phyloP scores from a whole-genome alignment of 306 rosid genomes.

The Acacia crassicarpa region DNA sequence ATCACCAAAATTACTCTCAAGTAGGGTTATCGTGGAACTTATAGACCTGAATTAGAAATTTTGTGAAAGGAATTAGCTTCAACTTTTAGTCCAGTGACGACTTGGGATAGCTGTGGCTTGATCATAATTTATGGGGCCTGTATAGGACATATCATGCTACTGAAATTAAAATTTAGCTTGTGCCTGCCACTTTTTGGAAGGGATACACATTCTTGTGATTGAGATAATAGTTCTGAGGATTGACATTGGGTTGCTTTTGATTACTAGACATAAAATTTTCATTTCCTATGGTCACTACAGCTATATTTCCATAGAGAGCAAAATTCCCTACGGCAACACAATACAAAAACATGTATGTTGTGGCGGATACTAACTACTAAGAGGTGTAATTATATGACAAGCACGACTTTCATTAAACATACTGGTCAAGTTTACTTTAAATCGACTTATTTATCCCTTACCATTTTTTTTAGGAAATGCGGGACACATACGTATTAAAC shows the following conservation, averaged over 20 bases:
- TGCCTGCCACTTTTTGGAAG: not conserved
- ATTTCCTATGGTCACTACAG: not conserved
- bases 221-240: not conserved
- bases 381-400: not conserved
- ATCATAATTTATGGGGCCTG: not conserved
- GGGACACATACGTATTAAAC: not conserved
- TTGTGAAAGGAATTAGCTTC: not conserved
- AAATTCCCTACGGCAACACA: not conserved
- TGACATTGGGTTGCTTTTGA: constrained; percentile 17
- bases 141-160: not conserved
- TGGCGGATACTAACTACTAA: not conserved
- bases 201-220: not conserved
- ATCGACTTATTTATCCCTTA: not conserved
- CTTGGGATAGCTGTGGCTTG: not conserved
- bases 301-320: not conserved
- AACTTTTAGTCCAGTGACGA: not conserved
- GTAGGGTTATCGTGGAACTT: not conserved
- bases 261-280: not conserved
- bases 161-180: constrained; percentile 16
- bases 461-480: not conserved
- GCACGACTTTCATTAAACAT: not conserved
- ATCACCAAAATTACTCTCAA: not conserved
- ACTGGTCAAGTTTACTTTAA: not conserved
- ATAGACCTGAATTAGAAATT: not conserved
- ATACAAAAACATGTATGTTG: not conserved